Percentiles rank a stretch among this genome's conserved stretches.
Evolutionary conservation across 768 basidiomycete genomes (phyloP).

Genomic region (Russula griseocarnosa): DNA sequence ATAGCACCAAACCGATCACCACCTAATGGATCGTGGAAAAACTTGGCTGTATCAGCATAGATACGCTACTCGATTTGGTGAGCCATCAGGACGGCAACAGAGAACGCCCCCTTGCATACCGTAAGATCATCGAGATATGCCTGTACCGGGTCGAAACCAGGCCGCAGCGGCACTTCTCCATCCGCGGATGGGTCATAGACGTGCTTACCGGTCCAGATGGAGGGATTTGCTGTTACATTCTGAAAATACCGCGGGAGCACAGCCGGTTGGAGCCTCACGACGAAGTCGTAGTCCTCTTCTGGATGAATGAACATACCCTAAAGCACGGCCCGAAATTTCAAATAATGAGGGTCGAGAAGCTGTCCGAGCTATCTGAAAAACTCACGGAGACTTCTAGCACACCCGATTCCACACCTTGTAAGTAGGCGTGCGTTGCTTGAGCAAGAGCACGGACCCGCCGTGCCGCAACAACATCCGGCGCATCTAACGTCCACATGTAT

Average conservation of each 20-base stretch:
- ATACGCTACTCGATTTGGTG: slow-evolving; percentile 44
- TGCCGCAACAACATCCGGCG: slow-evolving; percentile 69
- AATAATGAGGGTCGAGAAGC: background rate
- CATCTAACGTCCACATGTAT: slow-evolving; percentile 65
- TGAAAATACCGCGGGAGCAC: slow-evolving; percentile 72
- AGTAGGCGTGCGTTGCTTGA: slow-evolving; percentile 60
- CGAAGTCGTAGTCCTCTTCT: slow-evolving; percentile 76
- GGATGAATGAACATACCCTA: slow-evolving; percentile 87
- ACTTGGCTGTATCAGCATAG: slow-evolving; percentile 70
- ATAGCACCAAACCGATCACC: slow-evolving; percentile 76
- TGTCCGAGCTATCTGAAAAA: slow-evolving; percentile 43
- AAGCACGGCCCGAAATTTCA: background rate
- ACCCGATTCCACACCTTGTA: slow-evolving; percentile 52
- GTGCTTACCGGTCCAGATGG: slow-evolving; percentile 44
- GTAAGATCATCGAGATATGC: slow-evolving; percentile 66
- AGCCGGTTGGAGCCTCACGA: slow-evolving; percentile 67
- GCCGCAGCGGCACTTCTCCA: slow-evolving; percentile 37
- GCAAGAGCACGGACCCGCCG: slow-evolving; percentile 70
- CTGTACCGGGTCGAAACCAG: slow-evolving; percentile 79
- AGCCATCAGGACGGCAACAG: background rate
- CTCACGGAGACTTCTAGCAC: slow-evolving; percentile 43
- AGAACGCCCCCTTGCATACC: slow-evolving; percentile 41
- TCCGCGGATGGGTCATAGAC: slow-evolving; percentile 42
- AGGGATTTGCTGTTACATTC: slow-evolving; percentile 51
- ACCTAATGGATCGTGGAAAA: slow-evolving; percentile 83